Evolutionary conservation across 306 rosid genomes (phyloP).

Genomic region (Crotalaria pallida): DNA sequence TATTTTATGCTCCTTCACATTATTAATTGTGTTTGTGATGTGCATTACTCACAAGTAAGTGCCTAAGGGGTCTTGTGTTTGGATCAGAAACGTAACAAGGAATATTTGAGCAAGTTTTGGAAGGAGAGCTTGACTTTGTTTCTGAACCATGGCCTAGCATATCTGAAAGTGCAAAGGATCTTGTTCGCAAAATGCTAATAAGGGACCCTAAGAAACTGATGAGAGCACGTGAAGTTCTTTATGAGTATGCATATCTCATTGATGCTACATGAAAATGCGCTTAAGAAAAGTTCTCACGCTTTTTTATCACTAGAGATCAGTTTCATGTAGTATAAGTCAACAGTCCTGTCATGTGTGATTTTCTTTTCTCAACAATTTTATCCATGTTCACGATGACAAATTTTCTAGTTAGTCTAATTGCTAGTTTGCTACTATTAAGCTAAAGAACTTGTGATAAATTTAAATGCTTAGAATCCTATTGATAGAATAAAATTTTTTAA

Average conservation of each 20-base stretch:
- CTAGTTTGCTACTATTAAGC: not conserved
- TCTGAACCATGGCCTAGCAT: conserved; percentile 98
- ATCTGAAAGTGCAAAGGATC: conserved; percentile 85
- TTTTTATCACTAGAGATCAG: too few relatives aligned
- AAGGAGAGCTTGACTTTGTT: conserved; percentile 79
- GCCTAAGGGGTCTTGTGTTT: conserved; percentile 20
- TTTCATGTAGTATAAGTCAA: too few relatives aligned
- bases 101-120: conserved; percentile 93
- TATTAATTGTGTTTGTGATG: not conserved
- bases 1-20: not conserved
- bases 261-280: too few relatives aligned
- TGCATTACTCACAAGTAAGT: not conserved
- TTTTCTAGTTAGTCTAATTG: not conserved
- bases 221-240: conserved; percentile 84
- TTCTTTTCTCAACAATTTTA: not conserved
- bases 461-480: not conserved
- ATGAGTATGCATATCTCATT: conserved; percentile 83
- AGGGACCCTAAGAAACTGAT: conserved; percentile 84
- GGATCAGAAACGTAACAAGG: conserved; percentile 85
- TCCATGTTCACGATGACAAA: not conserved
- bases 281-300: too few relatives aligned
- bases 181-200: conserved; percentile 78
- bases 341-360: too few relatives aligned
- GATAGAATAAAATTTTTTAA: too few relatives aligned
- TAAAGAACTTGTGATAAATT: too few relatives aligned